Evolutionary conservation across 257 asterid species (phyloP).

Genomic region (Capsicum pubescens): DNA sequence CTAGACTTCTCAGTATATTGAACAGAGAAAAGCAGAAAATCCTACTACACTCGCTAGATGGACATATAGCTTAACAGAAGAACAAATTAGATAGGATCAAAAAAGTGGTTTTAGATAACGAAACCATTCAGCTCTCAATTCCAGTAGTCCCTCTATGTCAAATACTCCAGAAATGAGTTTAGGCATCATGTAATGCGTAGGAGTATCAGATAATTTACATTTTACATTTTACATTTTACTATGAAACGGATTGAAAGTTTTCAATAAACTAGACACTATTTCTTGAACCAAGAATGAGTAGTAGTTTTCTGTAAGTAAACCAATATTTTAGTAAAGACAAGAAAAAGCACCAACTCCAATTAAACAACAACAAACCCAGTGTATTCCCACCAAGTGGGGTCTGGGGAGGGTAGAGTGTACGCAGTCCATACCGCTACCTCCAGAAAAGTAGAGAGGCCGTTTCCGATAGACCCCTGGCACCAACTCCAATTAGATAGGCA

Average conservation of each 20-base stretch:
- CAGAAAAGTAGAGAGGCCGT: no score
- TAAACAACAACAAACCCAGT: neutral
- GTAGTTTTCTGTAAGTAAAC: neutral
- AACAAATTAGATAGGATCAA: constrained; percentile 19
- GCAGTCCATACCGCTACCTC: no score
- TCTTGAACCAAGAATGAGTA: constrained; percentile 22
- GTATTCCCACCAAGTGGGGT: no score
- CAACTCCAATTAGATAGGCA: neutral
- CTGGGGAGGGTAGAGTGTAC: no score
- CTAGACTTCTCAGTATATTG: neutral
- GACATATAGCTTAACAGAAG: neutral
- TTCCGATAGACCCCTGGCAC: no score
- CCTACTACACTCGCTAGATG: neutral
- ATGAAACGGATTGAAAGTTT: neutral
- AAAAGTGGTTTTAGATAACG: neutral
- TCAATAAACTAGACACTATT: constrained; percentile 17
- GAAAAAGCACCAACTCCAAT: neutral
- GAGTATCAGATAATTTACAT: constrained; percentile 9
- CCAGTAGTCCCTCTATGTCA: constrained; percentile 2
- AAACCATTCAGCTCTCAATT: constrained; percentile 10
- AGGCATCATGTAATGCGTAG: neutral
- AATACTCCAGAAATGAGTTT: constrained; percentile 4
- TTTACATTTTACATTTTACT: constrained; percentile 23
- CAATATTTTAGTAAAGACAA: neutral
- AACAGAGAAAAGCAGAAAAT: neutral